Percentiles rank a stretch among this genome's conserved stretches.
Evolutionary conservation across 2,329 filamentous ascomycete species (phyloP).

Genomic region (Paracoccidioides brasiliensis): DNA sequence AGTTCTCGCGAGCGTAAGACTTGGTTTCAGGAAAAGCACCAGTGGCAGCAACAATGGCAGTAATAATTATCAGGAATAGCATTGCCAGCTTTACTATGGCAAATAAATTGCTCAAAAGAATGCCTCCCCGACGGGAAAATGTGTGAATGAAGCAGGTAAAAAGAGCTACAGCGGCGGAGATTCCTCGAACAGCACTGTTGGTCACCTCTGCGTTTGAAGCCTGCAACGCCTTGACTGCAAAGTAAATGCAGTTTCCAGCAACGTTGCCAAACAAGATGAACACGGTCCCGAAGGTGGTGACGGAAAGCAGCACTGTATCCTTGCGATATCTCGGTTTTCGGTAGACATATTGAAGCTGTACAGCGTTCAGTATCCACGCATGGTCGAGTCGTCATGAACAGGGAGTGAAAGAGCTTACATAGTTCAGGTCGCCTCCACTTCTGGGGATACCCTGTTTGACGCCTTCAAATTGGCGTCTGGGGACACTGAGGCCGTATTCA

Average conservation of each 20-base stretch:
- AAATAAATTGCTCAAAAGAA: conserved; percentile 39
- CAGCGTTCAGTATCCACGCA: neutral
- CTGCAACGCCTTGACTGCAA: conserved; percentile 28
- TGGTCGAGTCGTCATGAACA: neutral
- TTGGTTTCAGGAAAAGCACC: conserved; percentile 14
- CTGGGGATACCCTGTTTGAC: conserved; percentile 8
- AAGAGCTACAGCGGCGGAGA: conserved; percentile 35
- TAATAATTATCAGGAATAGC: conserved; percentile 33
- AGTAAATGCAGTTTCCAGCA: conserved; percentile 31
- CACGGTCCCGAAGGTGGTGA: conserved; percentile 14
- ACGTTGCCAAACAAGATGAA: conserved; percentile 16
- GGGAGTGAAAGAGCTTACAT: conserved; percentile 3
- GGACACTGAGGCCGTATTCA: conserved; percentile 11
- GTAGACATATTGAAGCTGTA: conserved; percentile 15
- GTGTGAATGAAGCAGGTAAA: conserved; percentile 38
- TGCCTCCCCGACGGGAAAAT: conserved; percentile 37
- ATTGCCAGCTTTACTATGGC: conserved; percentile 39
- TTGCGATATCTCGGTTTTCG: conserved; percentile 5
- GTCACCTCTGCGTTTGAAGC: conserved; percentile 22
- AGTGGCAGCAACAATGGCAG: conserved; percentile 18
- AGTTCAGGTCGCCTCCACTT: conserved; percentile 13
- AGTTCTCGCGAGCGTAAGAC: conserved; percentile 16
- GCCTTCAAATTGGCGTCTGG: conserved; percentile 3
- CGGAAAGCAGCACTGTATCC: conserved; percentile 3
- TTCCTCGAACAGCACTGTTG: conserved; percentile 31